These are phyloP conservation scores for Nasturtium officinale DNA, from an alignment of 345 rosid genomes.

Conservation along the genomic window DNA sequence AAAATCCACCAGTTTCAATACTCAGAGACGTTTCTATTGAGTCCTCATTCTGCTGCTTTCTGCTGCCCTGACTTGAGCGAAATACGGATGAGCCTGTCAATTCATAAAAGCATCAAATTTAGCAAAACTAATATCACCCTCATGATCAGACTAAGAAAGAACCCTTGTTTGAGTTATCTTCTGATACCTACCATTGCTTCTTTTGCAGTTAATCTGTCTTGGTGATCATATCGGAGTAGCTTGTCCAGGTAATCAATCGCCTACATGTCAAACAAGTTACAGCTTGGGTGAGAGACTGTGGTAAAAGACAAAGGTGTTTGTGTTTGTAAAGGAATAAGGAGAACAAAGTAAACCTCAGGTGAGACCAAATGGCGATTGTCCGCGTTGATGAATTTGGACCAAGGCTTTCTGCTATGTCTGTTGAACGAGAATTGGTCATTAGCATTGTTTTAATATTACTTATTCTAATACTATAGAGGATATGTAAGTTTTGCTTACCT, in stretches of 20 bases:
- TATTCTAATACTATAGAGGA: constrained; percentile 2
- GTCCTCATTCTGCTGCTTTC: constrained; percentile 86
- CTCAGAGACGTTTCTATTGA: constrained; percentile 32
- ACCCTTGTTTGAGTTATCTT: constrained; percentile 9
- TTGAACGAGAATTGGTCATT: constrained; percentile 16
- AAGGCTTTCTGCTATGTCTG: constrained; percentile 95
- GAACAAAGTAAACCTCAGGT: constrained; percentile 63
- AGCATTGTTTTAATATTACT: constrained; percentile 10
- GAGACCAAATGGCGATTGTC: constrained; percentile 96
- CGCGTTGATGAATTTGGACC: constrained; percentile 85
- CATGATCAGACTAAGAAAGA: not conserved
- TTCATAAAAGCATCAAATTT: constrained; percentile 3
- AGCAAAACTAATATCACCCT: not conserved
- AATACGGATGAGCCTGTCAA: constrained; percentile 78
- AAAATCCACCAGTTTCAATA: not conserved
- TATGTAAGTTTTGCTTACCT: constrained; percentile 51
- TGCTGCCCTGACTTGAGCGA: constrained; percentile 93
- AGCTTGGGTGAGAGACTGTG: not conserved
- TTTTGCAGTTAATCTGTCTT: constrained; percentile 88
- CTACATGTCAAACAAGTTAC: constrained; percentile 46
- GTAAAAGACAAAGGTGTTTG: not conserved
- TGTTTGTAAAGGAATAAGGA: constrained; percentile 5
- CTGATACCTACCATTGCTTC: constrained; percentile 83
- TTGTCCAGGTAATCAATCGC: constrained; percentile 94
- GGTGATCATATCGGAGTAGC: constrained; percentile 94